A percentile compares a stretch with the other conserved stretches of the same genome.
Conservation (phyloP, 306 rosid species). For the Rosa persica region DNA sequence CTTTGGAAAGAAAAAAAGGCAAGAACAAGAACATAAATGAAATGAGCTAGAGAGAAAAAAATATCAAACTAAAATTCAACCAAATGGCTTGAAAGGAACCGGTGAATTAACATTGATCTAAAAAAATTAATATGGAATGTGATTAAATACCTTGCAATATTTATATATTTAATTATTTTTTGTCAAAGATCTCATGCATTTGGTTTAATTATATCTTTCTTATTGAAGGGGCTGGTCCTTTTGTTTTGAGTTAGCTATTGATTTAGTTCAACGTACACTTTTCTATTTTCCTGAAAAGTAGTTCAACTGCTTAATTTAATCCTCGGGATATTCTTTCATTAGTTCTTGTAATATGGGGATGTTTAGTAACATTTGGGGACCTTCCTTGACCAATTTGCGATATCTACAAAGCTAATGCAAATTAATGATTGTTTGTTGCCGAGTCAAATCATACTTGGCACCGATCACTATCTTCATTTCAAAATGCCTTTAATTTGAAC, state of each 20-base stretch:
- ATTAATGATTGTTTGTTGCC: not conserved
- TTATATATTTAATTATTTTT: no score
- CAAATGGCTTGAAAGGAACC: no score
- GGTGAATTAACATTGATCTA: no score
- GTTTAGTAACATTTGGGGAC: not conserved
- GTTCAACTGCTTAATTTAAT: not conserved
- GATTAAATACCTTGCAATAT: no score
- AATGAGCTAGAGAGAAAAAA: no score
- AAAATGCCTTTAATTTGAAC: not conserved
- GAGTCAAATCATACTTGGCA: slow-evolving; percentile 1
- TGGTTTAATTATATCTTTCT: no score
- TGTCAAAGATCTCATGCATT: no score
- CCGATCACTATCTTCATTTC: not conserved
- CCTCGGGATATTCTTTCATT: not conserved
- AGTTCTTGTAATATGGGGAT: not conserved
- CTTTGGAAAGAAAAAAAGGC: no score
- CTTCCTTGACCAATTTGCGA: not conserved
- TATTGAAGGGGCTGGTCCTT: no score
- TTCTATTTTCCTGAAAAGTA: not conserved
- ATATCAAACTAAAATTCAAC: no score
- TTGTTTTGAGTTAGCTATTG: not conserved
- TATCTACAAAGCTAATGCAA: not conserved
- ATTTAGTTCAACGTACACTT: not conserved
- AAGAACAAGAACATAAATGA: no score
- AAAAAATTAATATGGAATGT: no score